Base-by-base conservation (phyloP, 169 alveolate species). In the Eimeria praecox region DNA sequence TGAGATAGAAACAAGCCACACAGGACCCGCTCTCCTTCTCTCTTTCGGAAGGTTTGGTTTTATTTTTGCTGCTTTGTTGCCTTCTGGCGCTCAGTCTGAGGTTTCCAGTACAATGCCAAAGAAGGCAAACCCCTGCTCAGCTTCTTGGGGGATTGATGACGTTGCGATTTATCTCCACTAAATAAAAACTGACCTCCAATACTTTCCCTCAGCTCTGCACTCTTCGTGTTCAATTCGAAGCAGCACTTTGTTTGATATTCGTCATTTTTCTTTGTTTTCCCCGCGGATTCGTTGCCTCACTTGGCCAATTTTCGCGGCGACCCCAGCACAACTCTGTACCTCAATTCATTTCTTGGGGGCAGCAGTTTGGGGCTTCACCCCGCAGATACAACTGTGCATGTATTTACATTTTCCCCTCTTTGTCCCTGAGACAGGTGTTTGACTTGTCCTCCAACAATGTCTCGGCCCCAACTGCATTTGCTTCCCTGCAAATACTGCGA, bases 101-200 rank as follows among this genome's bases (percentile, higher is more conserved):
- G 40, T 22, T 44, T 33, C 27, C 86, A 87, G 95, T 92, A 94
- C 96, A 20, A 44, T 94, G 56, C 59, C 71, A n/a, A 80, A 94
- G 38, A 71, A 80, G 38, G 90, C 94, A 40, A 46, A 94, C 73
- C 92, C 95, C 27, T 94, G 96, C 89, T 10, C 71, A 14, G 96
- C 96, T 16, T 94, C 96, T 1, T 94, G 96, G 96, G 96, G 96
- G 10, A 62, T 94, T 27, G 96, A 94, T 46, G 96, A 94, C 92
- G 90, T 94, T 22, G 94, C 96, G 52, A 71, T 94, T 20, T 85
- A 94, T 18, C 89, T 94, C 56, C 86, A 27, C 33, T 94, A 54
- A 85, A 35, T 24, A 54, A 38, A 83, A n/a, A 54, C 46, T 12
- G 35, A 1, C 24, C 12, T 12, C 14, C 75, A 71, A 38, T 40